Evolutionary conservation across 805 yeast genomes (phyloP), one percentile per base, ranked within the genome.

Genomic region (Lipomyces yamanashiensis): DNA sequence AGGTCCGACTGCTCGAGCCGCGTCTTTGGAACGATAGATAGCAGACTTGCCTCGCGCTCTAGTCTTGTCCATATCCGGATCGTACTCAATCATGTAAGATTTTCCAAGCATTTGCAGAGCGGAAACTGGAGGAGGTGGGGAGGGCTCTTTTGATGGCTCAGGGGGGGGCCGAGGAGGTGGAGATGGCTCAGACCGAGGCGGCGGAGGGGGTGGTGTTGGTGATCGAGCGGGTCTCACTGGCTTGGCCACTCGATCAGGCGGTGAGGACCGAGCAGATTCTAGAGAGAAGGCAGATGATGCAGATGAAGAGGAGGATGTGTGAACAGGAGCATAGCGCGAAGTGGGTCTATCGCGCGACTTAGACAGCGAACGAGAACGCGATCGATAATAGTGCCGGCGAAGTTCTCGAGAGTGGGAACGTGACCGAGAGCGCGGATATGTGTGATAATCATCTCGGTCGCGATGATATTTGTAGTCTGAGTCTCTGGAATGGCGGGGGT

Each of bases 51-150:
- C 83, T 48, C 76, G 74, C 2, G 77, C 70, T 48, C 76, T 76
- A 40, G 81, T 79, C 67, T 82, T 84, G 61, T 79, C 78, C 5
- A 80, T 63, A 28, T 80, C 83, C 1, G 85, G 84, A 69, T 86
- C 90, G 69, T 83, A 84, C 1, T 77, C 66, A 0, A 85, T 83
- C 64, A 76, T 80, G 70, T 78, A 81, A 58, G 77, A 75, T 58
- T 77, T 79, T 41, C 69, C 70, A 19, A 54, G 56, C 56, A 52
- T 40, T 37, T 48, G 63, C 7, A 58, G 54, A 7, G 51, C 67
- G 12, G 67, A 55, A 9, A 21, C 9, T 12, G 54, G 59, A 19
- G 37, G 56, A 9, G 41, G 55, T 36, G 50, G 23, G 41, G 47
- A 15, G n/a, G 48, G 37, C 17, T 41, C 23, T 33, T 40, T 39